Base-by-base conservation (phyloP, 2,329 filamentous ascomycete species). In the Calonectria pteridis region DNA sequence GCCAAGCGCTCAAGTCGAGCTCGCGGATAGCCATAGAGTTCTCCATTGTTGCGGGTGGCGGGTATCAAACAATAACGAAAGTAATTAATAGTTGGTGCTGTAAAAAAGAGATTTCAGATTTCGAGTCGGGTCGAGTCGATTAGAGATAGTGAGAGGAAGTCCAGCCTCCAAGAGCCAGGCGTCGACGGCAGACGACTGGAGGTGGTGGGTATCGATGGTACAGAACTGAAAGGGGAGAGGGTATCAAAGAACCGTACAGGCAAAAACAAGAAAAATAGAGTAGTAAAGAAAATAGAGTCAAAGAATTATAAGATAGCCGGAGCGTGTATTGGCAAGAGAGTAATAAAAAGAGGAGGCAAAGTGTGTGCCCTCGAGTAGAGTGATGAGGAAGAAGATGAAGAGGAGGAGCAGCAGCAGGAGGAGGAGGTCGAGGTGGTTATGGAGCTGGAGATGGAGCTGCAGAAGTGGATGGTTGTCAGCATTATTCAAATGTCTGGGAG, bases 1-100 rank as follows among this genome's bases (percentile, higher is more conserved):
- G 84, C 74, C 85, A 88, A 69, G 85, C 83, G 75, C 87, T 87
- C 78, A 91, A 81, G 78, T 90, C 86, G 76, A 90, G 86, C 85
- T 89, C 88, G 77, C 86, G 84, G 79, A 89, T 83, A 50, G 79
- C 78, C 69, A 80, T 77, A 77, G 74, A 72, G 70, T 69, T 77
- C 35, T 82, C 80, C 78, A 81, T 81, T 59, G 71, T 80, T 58
- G 76, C 76, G 73, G 72, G 66, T 77, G 49, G 62, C n/a, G 62
- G 71, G 72, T 68, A 49, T 59, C n/a, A 33, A 63, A 50, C 51
- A 28, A 59, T 40, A 67, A 46, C 16, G 53, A 69, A 71, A 50
- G 37, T 40, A 75, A 68, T 46, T 64, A 69, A 66, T 67, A 67
- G 53, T 62, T 62, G 67, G n/a, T 63, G 65, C 28, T 67, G 35